Base-by-base conservation (phyloP, 306 rosid genomes). In the Casuarina cunninghamiana region DNA sequence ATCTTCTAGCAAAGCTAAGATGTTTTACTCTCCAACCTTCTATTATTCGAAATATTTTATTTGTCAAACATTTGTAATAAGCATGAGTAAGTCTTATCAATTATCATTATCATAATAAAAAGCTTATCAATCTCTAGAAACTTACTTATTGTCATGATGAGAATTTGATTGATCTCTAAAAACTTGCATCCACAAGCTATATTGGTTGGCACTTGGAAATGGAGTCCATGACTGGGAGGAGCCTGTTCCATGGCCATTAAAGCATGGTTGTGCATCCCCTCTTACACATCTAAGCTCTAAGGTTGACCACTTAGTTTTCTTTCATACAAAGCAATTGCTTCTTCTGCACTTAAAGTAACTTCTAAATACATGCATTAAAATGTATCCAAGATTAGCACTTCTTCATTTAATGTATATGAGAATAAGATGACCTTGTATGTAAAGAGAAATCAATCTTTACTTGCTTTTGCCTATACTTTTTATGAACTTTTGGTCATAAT, bases 321-420 rank as follows among this genome's bases (percentile, higher is more conserved):
- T 67, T 26, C 42, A 41, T 10, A 35, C 71, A 67, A 13, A 1
- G 17, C 71, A 42, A 42, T 8, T 67, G 49, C 71, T 67, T 19
- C 71, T 67, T 7, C 15, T 49, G 50, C 71, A 67, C 51, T 67
- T 67, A 50, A 67, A 67, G 42, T 67, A 67, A 17, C 71, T 67
- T 67, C 71, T 67, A 35, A 63, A 17, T 44, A 57, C 21, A 57
- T 7, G 10, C 35, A 48, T 26, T 48, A 48, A 46, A 46, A 6
- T 9, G 8, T 44, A 44, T 5, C 5, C 8, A 44, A 6, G 8
- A 5, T 6, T 1, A 5, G 48, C 48, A 44, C 8, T 44, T 5
- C 8, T 9, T 26, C 32, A 26, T 1, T 0, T 26, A 26, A 26
- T 26, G 32, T 26, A 44, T 54, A 4, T 7, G 32, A 54, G 15